A percentile compares a stretch with the other conserved stretches of the same genome.
Evolutionary conservation across 1,284 basidiomycete genomes (phyloP).

Genomic region (Ganoderma leucocontextum): DNA sequence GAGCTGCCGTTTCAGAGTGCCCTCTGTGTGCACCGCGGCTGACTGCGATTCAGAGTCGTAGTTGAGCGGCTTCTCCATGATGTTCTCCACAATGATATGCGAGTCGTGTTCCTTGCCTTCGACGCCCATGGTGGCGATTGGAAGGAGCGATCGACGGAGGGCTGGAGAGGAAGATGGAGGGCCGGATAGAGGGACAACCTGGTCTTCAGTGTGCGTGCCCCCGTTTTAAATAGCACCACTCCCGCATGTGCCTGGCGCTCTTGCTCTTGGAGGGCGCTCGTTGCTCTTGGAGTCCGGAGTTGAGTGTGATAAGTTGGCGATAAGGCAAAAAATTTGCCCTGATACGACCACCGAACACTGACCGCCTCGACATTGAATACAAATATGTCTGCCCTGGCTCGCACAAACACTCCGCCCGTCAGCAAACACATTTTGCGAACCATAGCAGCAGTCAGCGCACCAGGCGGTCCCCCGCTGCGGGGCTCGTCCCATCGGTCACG

Average conservation of each 20-base stretch:
- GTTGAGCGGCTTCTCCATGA: constrained; percentile 29
- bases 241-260: constrained; percentile 10
- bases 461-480: not conserved
- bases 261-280: constrained; percentile 10
- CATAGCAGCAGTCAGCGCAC: not conserved
- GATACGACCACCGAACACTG: not conserved
- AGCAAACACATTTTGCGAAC: not conserved
- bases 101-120: constrained; percentile 28
- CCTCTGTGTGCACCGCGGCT: constrained; percentile 19
- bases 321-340: constrained; percentile 7
- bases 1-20: constrained; percentile 44
- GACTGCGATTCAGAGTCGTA: constrained; percentile 33
- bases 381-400: not conserved
- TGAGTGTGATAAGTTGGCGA: constrained; percentile 13
- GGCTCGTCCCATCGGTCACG: not conserved
- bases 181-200: constrained; percentile 17
- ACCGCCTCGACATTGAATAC: not conserved
- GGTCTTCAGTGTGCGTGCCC: constrained; percentile 8
- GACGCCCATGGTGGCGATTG: constrained; percentile 31
- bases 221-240: constrained; percentile 26
- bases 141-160: constrained; percentile 9
- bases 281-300: constrained; percentile 12
- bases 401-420: not conserved
- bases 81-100: constrained; percentile 25
- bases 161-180: constrained; percentile 11